A percentile compares a stretch with the other conserved stretches of the same genome.
phyloP scores from a whole-genome alignment of 1,139 yeast genomes.

The Protomyces inundatus region DNA sequence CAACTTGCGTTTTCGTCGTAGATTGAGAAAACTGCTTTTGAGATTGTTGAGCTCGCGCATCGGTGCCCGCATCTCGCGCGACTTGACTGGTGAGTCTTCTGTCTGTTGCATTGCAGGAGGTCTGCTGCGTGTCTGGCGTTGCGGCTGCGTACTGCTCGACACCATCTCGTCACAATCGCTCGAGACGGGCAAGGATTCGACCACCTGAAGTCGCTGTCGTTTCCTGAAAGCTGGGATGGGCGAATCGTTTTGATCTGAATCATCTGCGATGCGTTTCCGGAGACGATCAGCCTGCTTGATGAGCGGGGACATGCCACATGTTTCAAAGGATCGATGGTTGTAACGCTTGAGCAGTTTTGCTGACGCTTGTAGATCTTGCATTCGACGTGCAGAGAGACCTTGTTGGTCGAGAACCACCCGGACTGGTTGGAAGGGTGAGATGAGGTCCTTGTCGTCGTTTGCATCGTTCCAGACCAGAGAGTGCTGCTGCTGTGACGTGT shows the following conservation, averaged over 20 bases:
- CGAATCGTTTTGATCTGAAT: background rate
- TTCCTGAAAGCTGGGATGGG: background rate
- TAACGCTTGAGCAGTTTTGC: background rate
- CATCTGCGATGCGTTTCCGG: background rate
- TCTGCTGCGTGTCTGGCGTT: background rate
- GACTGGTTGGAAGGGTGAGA: background rate
- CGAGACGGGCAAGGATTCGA: background rate
- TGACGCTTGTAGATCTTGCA: background rate
- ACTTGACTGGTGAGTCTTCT: background rate
- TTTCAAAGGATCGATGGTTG: background rate
- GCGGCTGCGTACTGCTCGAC: background rate
- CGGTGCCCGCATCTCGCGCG: background rate
- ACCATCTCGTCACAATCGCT: background rate
- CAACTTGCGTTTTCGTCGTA: background rate
- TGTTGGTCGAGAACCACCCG: background rate
- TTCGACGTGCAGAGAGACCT: background rate
- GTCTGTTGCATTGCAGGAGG: background rate
- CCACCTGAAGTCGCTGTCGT: background rate
- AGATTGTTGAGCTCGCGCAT: slow-evolving; percentile 14
- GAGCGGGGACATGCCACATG: background rate
- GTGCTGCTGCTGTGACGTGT: background rate
- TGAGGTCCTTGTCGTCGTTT: slow-evolving; percentile 19
- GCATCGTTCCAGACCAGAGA: background rate
- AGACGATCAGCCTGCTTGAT: background rate
- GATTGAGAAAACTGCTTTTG: slow-evolving; percentile 1